Percentiles rank a stretch among this genome's conserved stretches.
phyloP scores from a whole-genome alignment of 768 basidiomycete genomes.

The Leccinum uliginosum region DNA sequence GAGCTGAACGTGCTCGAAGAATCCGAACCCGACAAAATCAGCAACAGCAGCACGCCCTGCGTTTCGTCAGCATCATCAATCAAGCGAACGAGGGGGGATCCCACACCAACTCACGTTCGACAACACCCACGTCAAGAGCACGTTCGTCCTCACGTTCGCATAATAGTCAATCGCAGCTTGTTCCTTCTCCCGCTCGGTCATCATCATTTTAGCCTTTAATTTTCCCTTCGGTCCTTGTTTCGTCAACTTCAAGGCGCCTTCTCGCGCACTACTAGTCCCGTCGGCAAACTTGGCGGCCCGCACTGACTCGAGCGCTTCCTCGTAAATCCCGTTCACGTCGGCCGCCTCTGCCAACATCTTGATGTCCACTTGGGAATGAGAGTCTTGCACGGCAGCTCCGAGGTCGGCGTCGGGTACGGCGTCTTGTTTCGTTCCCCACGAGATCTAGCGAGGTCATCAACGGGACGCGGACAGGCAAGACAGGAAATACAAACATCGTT shows the following conservation, averaged over 20 bases:
- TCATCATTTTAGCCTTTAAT: constrained; percentile 27
- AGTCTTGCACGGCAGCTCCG: constrained; percentile 78
- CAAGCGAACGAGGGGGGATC: background rate
- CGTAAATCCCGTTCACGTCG: constrained; percentile 80
- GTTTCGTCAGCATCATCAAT: background rate
- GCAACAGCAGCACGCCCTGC: constrained; percentile 65
- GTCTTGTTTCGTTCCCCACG: constrained; percentile 97
- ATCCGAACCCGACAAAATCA: constrained; percentile 59
- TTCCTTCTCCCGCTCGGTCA: constrained; percentile 59
- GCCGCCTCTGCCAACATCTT: constrained; percentile 79
- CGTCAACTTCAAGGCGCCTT: constrained; percentile 1
- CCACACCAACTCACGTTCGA: constrained; percentile 60
- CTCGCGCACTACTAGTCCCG: background rate
- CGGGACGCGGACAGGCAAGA: constrained; percentile 11
- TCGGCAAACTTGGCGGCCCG: constrained; percentile 46
- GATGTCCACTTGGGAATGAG: constrained; percentile 78
- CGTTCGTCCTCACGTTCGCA: constrained; percentile 82
- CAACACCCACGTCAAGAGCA: constrained; percentile 74
- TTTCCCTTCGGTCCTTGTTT: constrained; percentile 5
- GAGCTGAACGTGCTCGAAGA: constrained; percentile 57
- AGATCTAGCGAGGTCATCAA: constrained; percentile 49
- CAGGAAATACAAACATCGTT: constrained; percentile 55
- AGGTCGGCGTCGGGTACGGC: constrained; percentile 69
- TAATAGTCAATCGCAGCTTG: constrained; percentile 81
- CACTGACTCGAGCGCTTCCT: constrained; percentile 76